Evolutionary conservation across 306 rosid genomes (phyloP).

Genomic region (Cicer yamashitae): DNA sequence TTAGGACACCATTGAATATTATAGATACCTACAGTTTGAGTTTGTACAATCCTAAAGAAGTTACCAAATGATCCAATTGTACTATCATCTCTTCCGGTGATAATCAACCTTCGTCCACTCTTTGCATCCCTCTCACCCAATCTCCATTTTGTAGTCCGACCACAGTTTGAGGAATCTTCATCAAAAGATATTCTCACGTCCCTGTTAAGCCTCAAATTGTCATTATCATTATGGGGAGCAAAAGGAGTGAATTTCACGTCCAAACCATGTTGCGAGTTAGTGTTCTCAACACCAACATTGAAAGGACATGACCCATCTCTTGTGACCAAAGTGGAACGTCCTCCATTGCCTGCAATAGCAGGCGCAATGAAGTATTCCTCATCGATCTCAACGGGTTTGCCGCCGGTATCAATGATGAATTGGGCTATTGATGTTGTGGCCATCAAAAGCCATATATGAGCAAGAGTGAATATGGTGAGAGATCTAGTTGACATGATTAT

Average conservation of each 20-base stretch:
- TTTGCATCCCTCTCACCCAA: slow-evolving; percentile 34
- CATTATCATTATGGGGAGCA: neutral
- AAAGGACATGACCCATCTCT: slow-evolving; percentile 51
- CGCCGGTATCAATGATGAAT: slow-evolving; percentile 53
- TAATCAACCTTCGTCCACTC: slow-evolving; percentile 42
- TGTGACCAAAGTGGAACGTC: slow-evolving; percentile 56
- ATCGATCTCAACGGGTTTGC: slow-evolving; percentile 45
- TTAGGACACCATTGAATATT: slow-evolving; percentile 62
- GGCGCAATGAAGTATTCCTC: slow-evolving; percentile 64
- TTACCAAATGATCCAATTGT: neutral
- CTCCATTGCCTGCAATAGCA: slow-evolving; percentile 59
- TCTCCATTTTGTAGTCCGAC: slow-evolving; percentile 46
- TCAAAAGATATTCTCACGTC: slow-evolving; percentile 50
- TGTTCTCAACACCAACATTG: slow-evolving; percentile 54
- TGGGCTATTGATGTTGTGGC: slow-evolving; percentile 43
- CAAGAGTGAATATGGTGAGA: neutral
- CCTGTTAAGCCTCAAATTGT: neutral
- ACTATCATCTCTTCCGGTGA: slow-evolving; percentile 13
- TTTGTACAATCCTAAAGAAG: slow-evolving; percentile 48
- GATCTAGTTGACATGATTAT: neutral
- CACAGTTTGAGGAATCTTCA: slow-evolving; percentile 24
- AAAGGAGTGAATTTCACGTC: slow-evolving; percentile 53
- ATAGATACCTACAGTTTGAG: slow-evolving; percentile 4
- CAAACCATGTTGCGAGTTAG: neutral
- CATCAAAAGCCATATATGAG: slow-evolving; percentile 39